These are phyloP conservation scores for Penicillium sp. DNA, from an alignment of 2,329 filamentous ascomycete species.

Conservation along the genomic window DNA sequence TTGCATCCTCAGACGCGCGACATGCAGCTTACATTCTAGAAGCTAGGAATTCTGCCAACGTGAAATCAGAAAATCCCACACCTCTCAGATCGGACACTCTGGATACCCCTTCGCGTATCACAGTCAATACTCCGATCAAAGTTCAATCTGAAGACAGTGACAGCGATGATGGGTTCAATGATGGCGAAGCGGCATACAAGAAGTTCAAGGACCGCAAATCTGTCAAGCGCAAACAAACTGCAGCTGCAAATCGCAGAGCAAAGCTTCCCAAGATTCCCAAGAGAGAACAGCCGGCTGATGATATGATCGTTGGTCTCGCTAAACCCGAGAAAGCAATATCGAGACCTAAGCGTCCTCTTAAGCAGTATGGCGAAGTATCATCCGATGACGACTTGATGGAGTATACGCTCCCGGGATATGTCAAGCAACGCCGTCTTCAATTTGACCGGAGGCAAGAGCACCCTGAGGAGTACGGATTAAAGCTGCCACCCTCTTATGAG, in stretches of 20 bases:
- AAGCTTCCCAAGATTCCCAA: conserved; percentile 49
- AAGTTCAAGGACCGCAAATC: conserved; percentile 63
- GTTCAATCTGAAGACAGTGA: conserved; percentile 27
- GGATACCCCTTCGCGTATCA: conserved; percentile 9
- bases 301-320: conserved; percentile 39
- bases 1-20: conserved; percentile 6
- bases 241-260: conserved; percentile 49
- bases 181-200: conserved; percentile 53
- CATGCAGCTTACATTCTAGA: conserved; percentile 20
- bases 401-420: conserved; percentile 67
- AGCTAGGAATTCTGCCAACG: conserved; percentile 1
- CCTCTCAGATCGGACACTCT: conserved; percentile 4
- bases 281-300: conserved; percentile 34
- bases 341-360: conserved; percentile 32
- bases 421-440: conserved; percentile 64
- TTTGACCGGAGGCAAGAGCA: conserved; percentile 65
- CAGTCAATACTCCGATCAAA: conserved; percentile 20
- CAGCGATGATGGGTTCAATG: conserved; percentile 37
- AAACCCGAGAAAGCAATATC: conserved; percentile 28
- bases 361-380: conserved; percentile 47
- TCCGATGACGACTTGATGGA: conserved; percentile 58
- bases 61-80: background rate
- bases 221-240: conserved; percentile 53
- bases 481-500: conserved; percentile 73
- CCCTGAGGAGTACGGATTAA: conserved; percentile 67